phyloP scores from a whole-genome alignment of 1,284 basidiomycete genomes.

The Ganoderma lingzhi region DNA sequence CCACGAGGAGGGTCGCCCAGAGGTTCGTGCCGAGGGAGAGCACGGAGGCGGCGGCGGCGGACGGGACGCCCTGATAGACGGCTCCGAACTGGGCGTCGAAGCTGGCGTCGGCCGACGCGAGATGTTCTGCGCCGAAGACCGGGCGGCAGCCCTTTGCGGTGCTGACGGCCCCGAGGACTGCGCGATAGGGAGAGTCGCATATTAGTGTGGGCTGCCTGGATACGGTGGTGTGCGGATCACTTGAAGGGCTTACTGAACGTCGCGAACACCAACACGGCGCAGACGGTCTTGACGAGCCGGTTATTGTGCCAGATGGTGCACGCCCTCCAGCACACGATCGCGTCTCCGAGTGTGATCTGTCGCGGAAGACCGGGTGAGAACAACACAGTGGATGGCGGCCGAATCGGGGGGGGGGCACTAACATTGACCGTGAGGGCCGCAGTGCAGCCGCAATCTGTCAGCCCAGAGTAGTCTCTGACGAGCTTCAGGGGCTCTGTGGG shows the following conservation, averaged over 20 bases:
- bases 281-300: neutral
- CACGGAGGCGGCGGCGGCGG: neutral
- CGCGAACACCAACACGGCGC: neutral
- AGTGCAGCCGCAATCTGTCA: neutral
- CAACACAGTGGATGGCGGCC: too few relatives aligned
- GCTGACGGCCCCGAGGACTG: neutral
- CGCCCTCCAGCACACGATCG: conserved; percentile 6
- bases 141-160: neutral
- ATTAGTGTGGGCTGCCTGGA: too few relatives aligned
- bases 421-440: neutral
- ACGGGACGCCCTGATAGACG: too few relatives aligned
- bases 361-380: too few relatives aligned
- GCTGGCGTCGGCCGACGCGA: too few relatives aligned
- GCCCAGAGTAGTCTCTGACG: too few relatives aligned
- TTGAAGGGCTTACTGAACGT: neutral
- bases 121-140: too few relatives aligned
- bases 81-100: neutral
- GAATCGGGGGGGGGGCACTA: too few relatives aligned
- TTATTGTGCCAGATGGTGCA: neutral
- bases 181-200: too few relatives aligned
- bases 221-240: neutral
- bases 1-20: neutral
- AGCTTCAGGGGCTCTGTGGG: too few relatives aligned
- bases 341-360: neutral
- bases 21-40: neutral